Conservation (phyloP, 2,329 filamentous ascomycete genomes). For the Fusarium vanettenii region DNA sequence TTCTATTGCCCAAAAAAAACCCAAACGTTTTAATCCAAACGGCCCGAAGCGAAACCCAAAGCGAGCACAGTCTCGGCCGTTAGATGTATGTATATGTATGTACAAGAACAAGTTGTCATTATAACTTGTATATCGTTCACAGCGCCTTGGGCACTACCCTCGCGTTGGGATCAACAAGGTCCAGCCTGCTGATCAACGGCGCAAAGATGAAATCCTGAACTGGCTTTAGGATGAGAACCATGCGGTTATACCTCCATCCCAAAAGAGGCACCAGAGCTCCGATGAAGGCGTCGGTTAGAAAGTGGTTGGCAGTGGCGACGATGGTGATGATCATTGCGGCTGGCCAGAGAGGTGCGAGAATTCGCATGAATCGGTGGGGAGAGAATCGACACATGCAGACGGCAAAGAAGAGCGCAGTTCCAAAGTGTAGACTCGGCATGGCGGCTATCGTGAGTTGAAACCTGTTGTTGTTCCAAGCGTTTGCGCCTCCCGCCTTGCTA, state of each 20-base stretch:
- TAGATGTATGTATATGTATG: not conserved
- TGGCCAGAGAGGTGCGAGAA: conserved; percentile 56
- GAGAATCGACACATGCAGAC: conserved; percentile 52
- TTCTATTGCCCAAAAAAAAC: not conserved
- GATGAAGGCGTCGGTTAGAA: conserved; percentile 50
- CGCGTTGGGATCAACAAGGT: conserved; percentile 32
- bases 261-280: conserved; percentile 49
- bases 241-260: conserved; percentile 48
- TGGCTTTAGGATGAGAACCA: conserved; percentile 42
- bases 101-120: not conserved
- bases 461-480: conserved; percentile 57
- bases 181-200: conserved; percentile 37
- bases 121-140: not conserved
- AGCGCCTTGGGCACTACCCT: conserved; percentile 32
- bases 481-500: conserved; percentile 40
- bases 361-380: conserved; percentile 51
- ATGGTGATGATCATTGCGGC: conserved; percentile 55
- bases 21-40: not conserved
- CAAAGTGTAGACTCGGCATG: conserved; percentile 62
- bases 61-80: not conserved
- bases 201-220: conserved; percentile 46
- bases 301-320: conserved; percentile 55
- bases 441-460: conserved; percentile 61
- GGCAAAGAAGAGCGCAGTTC: conserved; percentile 52
- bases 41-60: conserved; percentile 2